These are phyloP conservation scores for Trichophyton equinum DNA, from an alignment of 2,329 filamentous ascomycete species.

Conservation along the genomic window DNA sequence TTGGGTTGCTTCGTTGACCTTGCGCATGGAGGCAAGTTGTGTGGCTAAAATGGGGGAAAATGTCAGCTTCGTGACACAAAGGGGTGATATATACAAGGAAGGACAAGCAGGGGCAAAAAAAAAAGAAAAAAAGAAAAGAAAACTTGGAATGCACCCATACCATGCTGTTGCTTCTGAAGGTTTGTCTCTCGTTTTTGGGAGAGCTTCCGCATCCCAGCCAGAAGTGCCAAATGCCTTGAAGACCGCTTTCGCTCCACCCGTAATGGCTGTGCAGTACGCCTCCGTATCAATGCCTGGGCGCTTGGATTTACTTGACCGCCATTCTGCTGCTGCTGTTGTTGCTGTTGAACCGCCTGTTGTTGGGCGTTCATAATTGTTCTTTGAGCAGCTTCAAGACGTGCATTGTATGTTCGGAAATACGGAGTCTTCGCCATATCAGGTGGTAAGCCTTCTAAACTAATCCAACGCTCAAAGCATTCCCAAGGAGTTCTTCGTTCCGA, in stretches of 20 bases:
- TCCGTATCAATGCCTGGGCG: slow-evolving; percentile 45
- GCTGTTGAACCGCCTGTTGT: slow-evolving; percentile 37
- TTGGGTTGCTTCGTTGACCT: slow-evolving; percentile 58
- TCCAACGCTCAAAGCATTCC: slow-evolving; percentile 98
- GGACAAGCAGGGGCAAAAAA: neutral
- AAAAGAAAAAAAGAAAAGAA: neutral
- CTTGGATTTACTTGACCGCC: slow-evolving; percentile 35
- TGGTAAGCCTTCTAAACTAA: slow-evolving; percentile 78
- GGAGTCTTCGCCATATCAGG: slow-evolving; percentile 89
- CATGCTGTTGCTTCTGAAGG: slow-evolving; percentile 76
- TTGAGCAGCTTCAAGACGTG: slow-evolving; percentile 50
- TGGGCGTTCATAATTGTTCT: slow-evolving; percentile 47
- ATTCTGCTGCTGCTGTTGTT: slow-evolving; percentile 37
- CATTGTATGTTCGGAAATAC: slow-evolving; percentile 71
- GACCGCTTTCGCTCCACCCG: slow-evolving; percentile 78
- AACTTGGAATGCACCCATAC: slow-evolving; percentile 24
- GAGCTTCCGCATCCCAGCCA: slow-evolving; percentile 90
- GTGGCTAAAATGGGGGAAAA: slow-evolving; percentile 35
- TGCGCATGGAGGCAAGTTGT: slow-evolving; percentile 65
- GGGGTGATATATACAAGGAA: neutral
- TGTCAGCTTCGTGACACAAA: slow-evolving; percentile 6
- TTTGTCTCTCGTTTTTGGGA: slow-evolving; percentile 85
- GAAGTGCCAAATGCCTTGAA: slow-evolving; percentile 72
- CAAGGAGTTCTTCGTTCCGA: slow-evolving; percentile 85
- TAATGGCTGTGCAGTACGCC: slow-evolving; percentile 62